Evolutionary conservation across 306 rosid genomes (phyloP).

Genomic region (Hippophae gyantsensis): DNA sequence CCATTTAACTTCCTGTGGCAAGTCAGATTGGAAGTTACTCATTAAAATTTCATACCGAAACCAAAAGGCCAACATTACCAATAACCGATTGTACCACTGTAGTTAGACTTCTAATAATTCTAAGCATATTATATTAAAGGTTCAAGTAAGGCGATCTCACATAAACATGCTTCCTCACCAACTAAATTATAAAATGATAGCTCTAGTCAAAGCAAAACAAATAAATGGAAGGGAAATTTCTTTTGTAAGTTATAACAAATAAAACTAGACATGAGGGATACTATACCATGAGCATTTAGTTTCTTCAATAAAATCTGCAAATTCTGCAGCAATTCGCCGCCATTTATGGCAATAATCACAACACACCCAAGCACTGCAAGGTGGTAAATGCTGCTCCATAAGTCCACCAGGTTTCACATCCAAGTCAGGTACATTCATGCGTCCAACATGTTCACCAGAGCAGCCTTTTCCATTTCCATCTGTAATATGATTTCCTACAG

Average conservation of each 20-base stretch:
- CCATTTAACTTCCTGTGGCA: constrained; percentile 1
- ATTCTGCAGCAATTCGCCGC: constrained; percentile 87
- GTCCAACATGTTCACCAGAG: constrained; percentile 24
- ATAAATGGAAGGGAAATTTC: constrained; percentile 9
- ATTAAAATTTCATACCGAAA: background rate
- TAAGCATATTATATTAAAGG: too few relatives aligned
- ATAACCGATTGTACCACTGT: background rate
- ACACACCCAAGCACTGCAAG: constrained; percentile 81
- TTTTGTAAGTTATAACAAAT: constrained; percentile 9
- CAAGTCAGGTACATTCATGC: constrained; percentile 25
- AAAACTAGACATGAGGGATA: constrained; percentile 17
- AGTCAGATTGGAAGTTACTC: background rate
- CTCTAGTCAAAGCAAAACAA: background rate
- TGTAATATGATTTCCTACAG: constrained; percentile 35
- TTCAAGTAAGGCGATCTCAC: too few relatives aligned
- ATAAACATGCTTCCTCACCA: too few relatives aligned
- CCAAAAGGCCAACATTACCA: background rate
- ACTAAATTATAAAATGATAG: too few relatives aligned
- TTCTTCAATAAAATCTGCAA: constrained; percentile 75
- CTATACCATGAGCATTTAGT: constrained; percentile 75
- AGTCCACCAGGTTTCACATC: constrained; percentile 30
- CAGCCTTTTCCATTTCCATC: constrained; percentile 31
- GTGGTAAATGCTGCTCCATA: constrained; percentile 46
- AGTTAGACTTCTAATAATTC: background rate
- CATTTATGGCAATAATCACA: constrained; percentile 94